Percentiles rank a stretch among this genome's conserved stretches.
Evolutionary conservation across 345 rosid genomes (phyloP).

Genomic region (Salix arbutifolia): DNA sequence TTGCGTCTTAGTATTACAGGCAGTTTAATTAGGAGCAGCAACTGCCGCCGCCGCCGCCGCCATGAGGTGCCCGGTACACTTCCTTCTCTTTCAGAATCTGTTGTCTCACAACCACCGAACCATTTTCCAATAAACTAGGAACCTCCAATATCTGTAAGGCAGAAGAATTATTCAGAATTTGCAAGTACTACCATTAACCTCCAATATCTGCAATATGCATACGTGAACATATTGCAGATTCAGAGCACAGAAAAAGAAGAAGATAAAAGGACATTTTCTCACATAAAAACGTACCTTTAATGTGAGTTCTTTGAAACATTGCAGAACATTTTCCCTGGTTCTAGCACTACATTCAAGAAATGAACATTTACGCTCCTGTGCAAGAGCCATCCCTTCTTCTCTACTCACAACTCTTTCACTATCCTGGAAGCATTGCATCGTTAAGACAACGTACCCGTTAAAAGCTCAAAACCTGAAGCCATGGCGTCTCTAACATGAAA

Average conservation of each 20-base stretch:
- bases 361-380: slow-evolving; percentile 55
- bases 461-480: neutral
- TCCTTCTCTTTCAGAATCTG: slow-evolving; percentile 46
- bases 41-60: slow-evolving; percentile 6
- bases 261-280: neutral
- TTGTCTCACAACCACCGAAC: slow-evolving; percentile 56
- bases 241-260: neutral
- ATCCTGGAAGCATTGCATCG: slow-evolving; percentile 42
- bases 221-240: neutral
- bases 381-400: slow-evolving; percentile 87
- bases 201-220: no score
- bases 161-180: neutral
- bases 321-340: slow-evolving; percentile 62
- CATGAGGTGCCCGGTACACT: slow-evolving; percentile 24
- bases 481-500: neutral
- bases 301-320: slow-evolving; percentile 65
- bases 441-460: neutral
- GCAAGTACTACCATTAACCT: neutral
- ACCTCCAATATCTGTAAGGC: slow-evolving; percentile 60
- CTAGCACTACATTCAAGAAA: slow-evolving; percentile 88
- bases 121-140: slow-evolving; percentile 72
- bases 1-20: neutral
- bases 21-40: slow-evolving; percentile 47
- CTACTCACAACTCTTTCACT: slow-evolving; percentile 70
- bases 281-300: slow-evolving; percentile 46